These are phyloP conservation scores for Discostella stelligera DNA, from an alignment of 352 stramenopile species.

Conservation along the genomic window DNA sequence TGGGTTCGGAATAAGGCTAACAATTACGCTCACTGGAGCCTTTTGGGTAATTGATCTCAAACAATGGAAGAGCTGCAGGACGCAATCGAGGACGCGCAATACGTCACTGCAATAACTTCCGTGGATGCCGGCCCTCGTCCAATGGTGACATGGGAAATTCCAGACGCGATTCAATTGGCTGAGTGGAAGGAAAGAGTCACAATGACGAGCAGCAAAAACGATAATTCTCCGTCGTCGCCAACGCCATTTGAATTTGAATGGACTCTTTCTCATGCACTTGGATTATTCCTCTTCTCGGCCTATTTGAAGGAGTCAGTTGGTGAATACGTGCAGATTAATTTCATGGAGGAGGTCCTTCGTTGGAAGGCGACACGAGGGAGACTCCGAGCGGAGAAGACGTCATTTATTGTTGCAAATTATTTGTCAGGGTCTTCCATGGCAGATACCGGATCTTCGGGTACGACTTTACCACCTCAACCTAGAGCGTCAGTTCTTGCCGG, in stretches of 20 bases:
- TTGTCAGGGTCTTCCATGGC: slow-evolving; percentile 11
- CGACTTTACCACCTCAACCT: neutral
- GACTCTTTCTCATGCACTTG: slow-evolving; percentile 56
- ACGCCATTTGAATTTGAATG: slow-evolving; percentile 70
- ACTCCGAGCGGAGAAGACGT: slow-evolving; percentile 40
- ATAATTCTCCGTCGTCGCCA: slow-evolving; percentile 5
- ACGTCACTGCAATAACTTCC: slow-evolving; percentile 76
- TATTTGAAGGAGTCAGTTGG: slow-evolving; percentile 73
- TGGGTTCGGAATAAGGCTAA: too few relatives aligned
- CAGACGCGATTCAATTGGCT: slow-evolving; percentile 61
- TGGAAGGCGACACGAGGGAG: slow-evolving; percentile 55
- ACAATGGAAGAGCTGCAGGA: slow-evolving; percentile 82
- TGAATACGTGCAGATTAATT: slow-evolving; percentile 77
- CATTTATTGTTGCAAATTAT: slow-evolving; percentile 42
- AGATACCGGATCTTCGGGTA: neutral
- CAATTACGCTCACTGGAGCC: too few relatives aligned
- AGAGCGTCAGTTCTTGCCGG: neutral
- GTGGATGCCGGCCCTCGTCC: slow-evolving; percentile 73
- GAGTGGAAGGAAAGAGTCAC: slow-evolving; percentile 50
- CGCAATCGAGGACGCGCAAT: slow-evolving; percentile 82
- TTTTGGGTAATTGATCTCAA: too few relatives aligned
- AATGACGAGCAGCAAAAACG: slow-evolving; percentile 9
- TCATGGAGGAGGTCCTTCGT: slow-evolving; percentile 73
- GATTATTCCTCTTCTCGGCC: slow-evolving; percentile 75
- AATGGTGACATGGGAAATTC: slow-evolving; percentile 72